phyloP scores from a whole-genome alignment of 257 asterid species.

The Petunia secreta region DNA sequence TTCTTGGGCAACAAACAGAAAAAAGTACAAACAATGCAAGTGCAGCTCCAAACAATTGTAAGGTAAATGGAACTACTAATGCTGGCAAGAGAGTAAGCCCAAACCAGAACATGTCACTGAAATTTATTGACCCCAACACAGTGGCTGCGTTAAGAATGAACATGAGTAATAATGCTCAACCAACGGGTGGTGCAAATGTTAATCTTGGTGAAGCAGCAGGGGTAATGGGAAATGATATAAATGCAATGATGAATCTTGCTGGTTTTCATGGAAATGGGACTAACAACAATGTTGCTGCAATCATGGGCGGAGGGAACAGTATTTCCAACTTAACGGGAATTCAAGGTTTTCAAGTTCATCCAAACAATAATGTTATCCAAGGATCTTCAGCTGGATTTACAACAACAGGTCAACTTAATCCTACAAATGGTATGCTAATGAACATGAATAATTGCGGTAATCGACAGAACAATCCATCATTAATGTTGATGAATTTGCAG shows the following conservation, averaged over 20 bases:
- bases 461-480: conserved; percentile 31
- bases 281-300: conserved; percentile 23
- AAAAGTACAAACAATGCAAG: conserved; percentile 38
- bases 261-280: conserved; percentile 48
- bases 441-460: conserved; percentile 31
- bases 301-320: not conserved
- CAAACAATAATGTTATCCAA: not conserved
- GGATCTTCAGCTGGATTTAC: not conserved
- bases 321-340: not conserved
- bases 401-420: conserved; percentile 18
- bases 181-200: not conserved
- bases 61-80: conserved; percentile 34
- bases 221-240: conserved; percentile 45
- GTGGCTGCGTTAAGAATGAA: conserved; percentile 41
- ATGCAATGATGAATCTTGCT: conserved; percentile 66
- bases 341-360: not conserved
- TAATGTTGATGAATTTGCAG: conserved; percentile 55
- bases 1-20: conserved; percentile 48
- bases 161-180: not conserved
- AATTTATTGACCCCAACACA: conserved; percentile 47
- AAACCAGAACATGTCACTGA: conserved; percentile 36
- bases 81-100: conserved; percentile 40
- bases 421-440: conserved; percentile 44
- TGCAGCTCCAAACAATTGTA: conserved; percentile 31
- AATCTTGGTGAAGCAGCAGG: conserved; percentile 35